Conservation (phyloP, 345 rosid genomes). For the Populus alba region DNA sequence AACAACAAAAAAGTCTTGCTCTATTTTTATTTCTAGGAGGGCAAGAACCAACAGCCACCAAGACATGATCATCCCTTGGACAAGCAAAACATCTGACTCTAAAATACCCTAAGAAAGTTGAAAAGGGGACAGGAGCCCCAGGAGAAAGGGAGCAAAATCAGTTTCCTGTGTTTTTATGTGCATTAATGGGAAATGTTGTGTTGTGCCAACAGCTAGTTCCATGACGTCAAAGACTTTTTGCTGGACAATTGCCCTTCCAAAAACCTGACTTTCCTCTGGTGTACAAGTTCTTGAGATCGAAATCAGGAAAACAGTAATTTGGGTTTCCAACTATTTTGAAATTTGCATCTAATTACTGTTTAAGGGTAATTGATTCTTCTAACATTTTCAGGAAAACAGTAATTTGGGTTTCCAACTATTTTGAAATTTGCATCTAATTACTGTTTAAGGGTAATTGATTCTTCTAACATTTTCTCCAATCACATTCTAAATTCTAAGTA, state of each 20-base stretch:
- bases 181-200: neutral
- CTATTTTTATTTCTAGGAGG: too few relatives aligned
- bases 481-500: too few relatives aligned
- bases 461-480: too few relatives aligned
- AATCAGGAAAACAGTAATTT: too few relatives aligned
- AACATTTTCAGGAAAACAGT: too few relatives aligned
- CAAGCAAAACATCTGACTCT: too few relatives aligned
- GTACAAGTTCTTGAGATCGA: neutral
- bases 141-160: neutral
- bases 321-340: neutral
- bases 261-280: neutral
- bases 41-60: too few relatives aligned
- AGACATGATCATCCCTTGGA: too few relatives aligned
- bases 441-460: too few relatives aligned
- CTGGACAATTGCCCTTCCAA: neutral
- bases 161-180: neutral
- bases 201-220: neutral
- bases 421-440: neutral
- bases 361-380: too few relatives aligned
- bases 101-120: neutral
- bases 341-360: neutral
- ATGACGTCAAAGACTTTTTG: too few relatives aligned
- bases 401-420: neutral
- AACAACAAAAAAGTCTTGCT: too few relatives aligned
- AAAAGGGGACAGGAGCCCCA: neutral